Evolutionary conservation across 2,329 filamentous ascomycete species (phyloP), one percentile per base, ranked within the genome.

Genomic region (Mariannaea elegans): DNA sequence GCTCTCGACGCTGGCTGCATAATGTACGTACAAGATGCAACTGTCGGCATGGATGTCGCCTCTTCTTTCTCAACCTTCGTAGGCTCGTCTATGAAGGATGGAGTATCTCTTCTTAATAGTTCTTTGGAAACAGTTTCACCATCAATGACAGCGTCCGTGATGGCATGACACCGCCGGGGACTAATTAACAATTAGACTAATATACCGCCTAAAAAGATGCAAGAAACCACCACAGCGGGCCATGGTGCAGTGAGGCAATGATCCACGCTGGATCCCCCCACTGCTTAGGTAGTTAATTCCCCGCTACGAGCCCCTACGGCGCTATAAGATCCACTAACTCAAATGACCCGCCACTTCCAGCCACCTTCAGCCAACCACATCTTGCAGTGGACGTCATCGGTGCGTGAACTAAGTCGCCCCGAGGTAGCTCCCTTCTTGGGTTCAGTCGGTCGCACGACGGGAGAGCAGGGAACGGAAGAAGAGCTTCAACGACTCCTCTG

Each of bases 381-480:
- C 13, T 5, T 23, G n/a, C 44, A 10, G 10, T 16, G 14, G 47
- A 55, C 52, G 52, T 55, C 52, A 55, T 55, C 52, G 23, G 42
- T 55, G 23, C 42, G 29, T 13, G 50, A 29, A 27, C 31, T 21
- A 32, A 21, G 39, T 32, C 39, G 29, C 50, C 39, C 49, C 18
- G 27, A 53, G 39, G 50, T 45, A 46, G 50, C 41, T 54, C 29
- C 41, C 41, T 44, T 27, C 39, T n/a, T n/a, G n/a, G 12, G 27
- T 45, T 23, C 50, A 24, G 41, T 12, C 32, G 16, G 41, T 46
- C 51, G 42, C 51, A 47, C 41, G 41, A 54, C 48, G 42, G 34
- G 34, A 44, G 51, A n/a, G n/a, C n/a, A n/a, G n/a, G n/a, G n/a
- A n/a, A n/a, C n/a, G n/a, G n/a, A n/a, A n/a, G 41, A 16, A 46